These are phyloP conservation scores for Mercurialis annua DNA, from an alignment of 345 rosid genomes.

Conservation along the genomic window DNA sequence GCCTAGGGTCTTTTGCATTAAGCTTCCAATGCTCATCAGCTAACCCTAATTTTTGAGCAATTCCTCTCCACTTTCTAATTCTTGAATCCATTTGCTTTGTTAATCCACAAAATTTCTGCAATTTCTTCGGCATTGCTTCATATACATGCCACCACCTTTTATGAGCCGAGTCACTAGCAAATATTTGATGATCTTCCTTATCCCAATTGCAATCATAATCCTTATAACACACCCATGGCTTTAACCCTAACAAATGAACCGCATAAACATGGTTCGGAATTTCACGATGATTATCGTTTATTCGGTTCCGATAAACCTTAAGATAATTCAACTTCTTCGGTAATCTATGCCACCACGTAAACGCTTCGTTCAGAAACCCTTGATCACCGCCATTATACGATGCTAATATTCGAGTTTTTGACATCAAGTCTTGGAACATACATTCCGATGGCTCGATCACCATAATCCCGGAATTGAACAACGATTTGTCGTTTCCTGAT, in stretches of 20 bases:
- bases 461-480: slow-evolving; percentile 88
- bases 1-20: slow-evolving; percentile 51
- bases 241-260: slow-evolving; percentile 69
- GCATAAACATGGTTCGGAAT: slow-evolving; percentile 25
- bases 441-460: slow-evolving; percentile 80
- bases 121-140: slow-evolving; percentile 51
- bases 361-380: slow-evolving; percentile 71
- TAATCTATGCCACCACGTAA: slow-evolving; percentile 87
- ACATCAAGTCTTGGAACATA: slow-evolving; percentile 51
- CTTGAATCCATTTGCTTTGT: slow-evolving; percentile 35
- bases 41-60: slow-evolving; percentile 38
- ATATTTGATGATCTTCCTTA: slow-evolving; percentile 21
- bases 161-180: slow-evolving; percentile 65
- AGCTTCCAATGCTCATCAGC: slow-evolving; percentile 67
- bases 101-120: slow-evolving; percentile 58
- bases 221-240: slow-evolving; percentile 90
- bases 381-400: slow-evolving; percentile 92
- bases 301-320: slow-evolving; percentile 32
- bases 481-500: slow-evolving; percentile 26
- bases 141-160: slow-evolving; percentile 68
- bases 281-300: slow-evolving; percentile 19
- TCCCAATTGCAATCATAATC: slow-evolving; percentile 98
- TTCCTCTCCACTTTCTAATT: slow-evolving; percentile 57
- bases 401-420: slow-evolving; percentile 31
- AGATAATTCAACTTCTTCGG: slow-evolving; percentile 47